phyloP scores from a whole-genome alignment of 2,329 filamentous ascomycete species.

The Trichoderma sp. region DNA sequence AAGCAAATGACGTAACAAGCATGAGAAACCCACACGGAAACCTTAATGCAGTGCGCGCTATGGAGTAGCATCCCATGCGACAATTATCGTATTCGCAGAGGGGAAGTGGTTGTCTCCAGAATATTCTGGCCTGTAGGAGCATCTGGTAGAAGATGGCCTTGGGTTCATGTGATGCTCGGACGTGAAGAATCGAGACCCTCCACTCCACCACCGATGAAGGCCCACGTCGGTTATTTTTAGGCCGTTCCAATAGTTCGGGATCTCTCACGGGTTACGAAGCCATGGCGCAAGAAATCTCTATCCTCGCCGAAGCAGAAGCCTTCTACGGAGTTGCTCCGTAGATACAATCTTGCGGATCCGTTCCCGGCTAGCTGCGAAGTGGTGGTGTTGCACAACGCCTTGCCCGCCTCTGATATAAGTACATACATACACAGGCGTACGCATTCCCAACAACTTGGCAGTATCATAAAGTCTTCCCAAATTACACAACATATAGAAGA shows the following conservation, averaged over 20 bases:
- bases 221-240: constrained; percentile 20
- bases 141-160: not conserved
- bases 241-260: constrained; percentile 17
- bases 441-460: not conserved
- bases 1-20: constrained; percentile 7
- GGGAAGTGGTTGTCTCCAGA: constrained; percentile 4
- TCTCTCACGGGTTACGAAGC: not conserved
- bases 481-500: not conserved
- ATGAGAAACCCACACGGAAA: not conserved
- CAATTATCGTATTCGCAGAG: constrained; percentile 14
- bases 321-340: not conserved
- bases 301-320: not conserved
- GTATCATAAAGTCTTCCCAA: not conserved
- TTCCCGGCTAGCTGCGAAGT: not conserved
- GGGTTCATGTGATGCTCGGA: constrained; percentile 12
- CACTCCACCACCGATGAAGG: constrained; percentile 4
- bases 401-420: not conserved
- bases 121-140: constrained; percentile 3
- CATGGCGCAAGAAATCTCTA: constrained; percentile 10
- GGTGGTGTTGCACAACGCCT: constrained; percentile 7
- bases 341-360: not conserved
- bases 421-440: not conserved
- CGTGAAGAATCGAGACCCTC: constrained; percentile 4
- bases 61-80: constrained; percentile 15
- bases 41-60: constrained; percentile 7